Conservation (phyloP, 1,284 basidiomycete genomes). For the Sutorius eximius region DNA sequence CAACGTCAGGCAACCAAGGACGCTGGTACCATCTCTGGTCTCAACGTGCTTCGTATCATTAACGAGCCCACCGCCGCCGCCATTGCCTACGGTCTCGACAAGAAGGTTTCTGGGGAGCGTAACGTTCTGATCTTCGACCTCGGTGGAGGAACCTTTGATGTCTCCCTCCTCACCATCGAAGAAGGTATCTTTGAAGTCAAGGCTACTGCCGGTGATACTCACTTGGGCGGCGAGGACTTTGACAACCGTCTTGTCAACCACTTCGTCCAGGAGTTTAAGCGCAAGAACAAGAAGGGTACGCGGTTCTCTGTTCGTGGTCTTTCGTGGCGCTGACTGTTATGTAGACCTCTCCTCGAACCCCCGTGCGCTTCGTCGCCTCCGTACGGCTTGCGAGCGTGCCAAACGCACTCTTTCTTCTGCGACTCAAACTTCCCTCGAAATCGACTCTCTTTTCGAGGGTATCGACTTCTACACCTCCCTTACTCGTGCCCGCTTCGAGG, state of each 20-base stretch:
- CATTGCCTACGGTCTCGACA: slow-evolving; percentile 93
- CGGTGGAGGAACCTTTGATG: slow-evolving; percentile 99
- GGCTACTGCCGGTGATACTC: slow-evolving; percentile 98
- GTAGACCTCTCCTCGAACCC: slow-evolving; percentile 87
- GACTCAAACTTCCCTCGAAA: slow-evolving; percentile 96
- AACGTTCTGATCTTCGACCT: slow-evolving; percentile 98
- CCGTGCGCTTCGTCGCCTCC: slow-evolving; percentile 95
- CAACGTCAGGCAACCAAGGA: slow-evolving; percentile 97
- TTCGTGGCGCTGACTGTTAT: slow-evolving; percentile 20
- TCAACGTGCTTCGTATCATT: slow-evolving; percentile 95
- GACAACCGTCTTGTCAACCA: slow-evolving; percentile 98
- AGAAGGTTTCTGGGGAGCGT: slow-evolving; percentile 84
- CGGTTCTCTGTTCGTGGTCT: slow-evolving; percentile 4
- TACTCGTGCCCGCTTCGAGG: slow-evolving; percentile 98
- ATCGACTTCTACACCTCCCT: slow-evolving; percentile 98
- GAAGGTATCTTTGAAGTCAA: slow-evolving; percentile 99
- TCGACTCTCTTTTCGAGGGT: slow-evolving; percentile 97
- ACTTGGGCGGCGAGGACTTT: slow-evolving; percentile 98
- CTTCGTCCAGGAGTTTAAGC: slow-evolving; percentile 98
- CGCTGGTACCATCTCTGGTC: slow-evolving; percentile 85
- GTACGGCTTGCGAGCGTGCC: slow-evolving; percentile 97
- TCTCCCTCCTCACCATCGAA: slow-evolving; percentile 95
- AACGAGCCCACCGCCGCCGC: slow-evolving; percentile 96
- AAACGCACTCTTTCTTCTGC: slow-evolving; percentile 98
- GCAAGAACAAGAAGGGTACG: slow-evolving; percentile 95